Base-by-base conservation (phyloP, 345 rosid species). In the Hibiscus syriacus region DNA sequence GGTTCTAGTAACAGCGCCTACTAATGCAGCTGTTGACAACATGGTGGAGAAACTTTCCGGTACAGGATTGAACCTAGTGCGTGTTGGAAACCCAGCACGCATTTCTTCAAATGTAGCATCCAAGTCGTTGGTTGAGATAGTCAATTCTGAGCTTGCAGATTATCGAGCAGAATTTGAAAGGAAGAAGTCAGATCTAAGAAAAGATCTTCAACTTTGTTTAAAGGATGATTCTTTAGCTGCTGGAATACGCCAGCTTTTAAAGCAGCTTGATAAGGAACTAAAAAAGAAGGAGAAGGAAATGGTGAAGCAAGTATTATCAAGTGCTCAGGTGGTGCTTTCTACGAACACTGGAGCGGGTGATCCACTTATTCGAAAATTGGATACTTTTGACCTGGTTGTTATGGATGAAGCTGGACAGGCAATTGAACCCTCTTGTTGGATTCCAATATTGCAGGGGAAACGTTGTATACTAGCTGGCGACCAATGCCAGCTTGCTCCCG, bases 351-450 rank as follows among this genome's bases (percentile, higher is more conserved):
- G 98, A 76, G 90, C 96, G 17, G 98, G 97, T 54, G 98, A 93
- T 80, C 96, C 96, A 48, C 79, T 88, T 78, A 73, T 93, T 34
- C 78, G 96, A 61, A 87, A 80, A 82, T 76, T 89, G 72, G 90
- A 83, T 67, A 67, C 89, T 12, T 90, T 93, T 78, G 98, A 90
- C 78, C 78, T 93, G 72, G 97, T 90, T 76, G 86, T 93, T 77
- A 85, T 93, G 67, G 98, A 93, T 78, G 98, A 93, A 86, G 97
- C 97, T 64, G 97, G 82, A 59, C 98, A 93, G 83, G 90, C 96
- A 74, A 93, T 90, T 71, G 98, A 93, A 74, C 97, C 98, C 69
- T 83, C 94, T 43, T 86, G 92, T 81, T 93, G 97, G 98, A 90
- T 90, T 66, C 93, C 98, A 22, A 77, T 93, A 77, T 78, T 93